phyloP scores from a whole-genome alignment of 805 yeast genomes.

The Candida vaughaniae region DNA sequence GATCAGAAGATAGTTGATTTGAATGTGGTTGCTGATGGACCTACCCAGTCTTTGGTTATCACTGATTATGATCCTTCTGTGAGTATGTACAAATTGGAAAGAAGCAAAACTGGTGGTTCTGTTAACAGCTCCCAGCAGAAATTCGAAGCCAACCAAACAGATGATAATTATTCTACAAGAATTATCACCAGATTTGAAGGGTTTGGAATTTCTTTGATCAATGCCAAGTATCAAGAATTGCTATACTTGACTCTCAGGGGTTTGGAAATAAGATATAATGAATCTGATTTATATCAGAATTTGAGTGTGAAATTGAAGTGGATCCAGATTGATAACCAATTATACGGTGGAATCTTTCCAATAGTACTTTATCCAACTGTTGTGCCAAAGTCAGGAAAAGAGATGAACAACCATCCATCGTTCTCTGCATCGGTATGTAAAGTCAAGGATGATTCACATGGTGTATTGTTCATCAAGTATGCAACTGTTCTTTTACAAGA shows the following conservation, averaged over 20 bases:
- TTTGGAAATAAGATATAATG: conserved; percentile 74
- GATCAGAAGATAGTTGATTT: conserved; percentile 66
- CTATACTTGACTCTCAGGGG: conserved; percentile 84
- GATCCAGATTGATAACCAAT: conserved; percentile 92
- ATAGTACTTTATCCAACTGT: conserved; percentile 87
- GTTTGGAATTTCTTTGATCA: conserved; percentile 81
- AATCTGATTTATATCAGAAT: conserved; percentile 81
- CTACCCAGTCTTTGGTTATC: conserved; percentile 82
- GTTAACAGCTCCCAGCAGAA: conserved; percentile 35
- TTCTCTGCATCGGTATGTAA: conserved; percentile 81
- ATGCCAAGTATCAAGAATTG: conserved; percentile 68
- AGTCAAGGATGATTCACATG: conserved; percentile 87
- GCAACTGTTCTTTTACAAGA: conserved; percentile 90
- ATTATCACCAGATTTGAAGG: conserved; percentile 74
- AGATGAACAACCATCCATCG: conserved; percentile 86
- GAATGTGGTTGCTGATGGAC: conserved; percentile 95
- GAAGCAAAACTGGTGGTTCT: conserved; percentile 24
- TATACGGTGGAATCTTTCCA: conserved; percentile 85
- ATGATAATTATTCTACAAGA: conserved; percentile 51
- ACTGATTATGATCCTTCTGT: conserved; percentile 76
- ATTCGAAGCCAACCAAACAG: conserved; percentile 55
- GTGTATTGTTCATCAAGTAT: conserved; percentile 85
- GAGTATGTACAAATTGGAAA: conserved; percentile 65
- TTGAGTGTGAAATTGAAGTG: conserved; percentile 81
- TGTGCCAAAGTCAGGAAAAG: conserved; percentile 78